A percentile compares a stretch with the other conserved stretches of the same genome.
These are phyloP conservation scores for Acacia crassicarpa DNA, from an alignment of 306 rosid genomes.

Conservation along the genomic window DNA sequence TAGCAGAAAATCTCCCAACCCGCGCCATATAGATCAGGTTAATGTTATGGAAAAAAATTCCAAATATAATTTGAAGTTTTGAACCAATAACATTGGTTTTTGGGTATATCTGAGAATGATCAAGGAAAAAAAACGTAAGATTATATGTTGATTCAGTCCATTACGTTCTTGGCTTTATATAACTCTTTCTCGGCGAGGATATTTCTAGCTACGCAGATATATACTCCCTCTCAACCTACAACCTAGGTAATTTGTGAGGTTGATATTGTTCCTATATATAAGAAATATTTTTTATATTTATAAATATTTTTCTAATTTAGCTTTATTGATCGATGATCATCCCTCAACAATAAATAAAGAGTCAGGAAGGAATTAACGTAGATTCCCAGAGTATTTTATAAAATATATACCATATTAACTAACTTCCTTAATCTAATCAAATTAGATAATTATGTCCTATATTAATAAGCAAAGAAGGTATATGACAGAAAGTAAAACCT, in stretches of 20 bases:
- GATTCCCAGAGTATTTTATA: accelerated
- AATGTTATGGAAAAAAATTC: neutral
- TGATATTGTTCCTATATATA: too few relatives aligned
- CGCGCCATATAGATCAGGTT: neutral
- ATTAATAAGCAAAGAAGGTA: too few relatives aligned
- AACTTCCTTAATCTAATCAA: too few relatives aligned
- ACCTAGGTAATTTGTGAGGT: too few relatives aligned
- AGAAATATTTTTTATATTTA: too few relatives aligned
- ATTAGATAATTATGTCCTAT: too few relatives aligned
- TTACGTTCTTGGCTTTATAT: neutral
- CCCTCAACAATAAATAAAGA: too few relatives aligned
- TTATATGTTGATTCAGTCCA: neutral
- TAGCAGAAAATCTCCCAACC: neutral
- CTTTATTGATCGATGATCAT: too few relatives aligned
- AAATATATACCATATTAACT: too few relatives aligned
- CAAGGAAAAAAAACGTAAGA: neutral
- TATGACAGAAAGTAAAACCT: neutral
- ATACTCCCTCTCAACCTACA: too few relatives aligned
- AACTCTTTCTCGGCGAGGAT: neutral
- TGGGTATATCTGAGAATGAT: too few relatives aligned
- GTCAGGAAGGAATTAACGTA: accelerated
- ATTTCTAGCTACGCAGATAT: neutral
- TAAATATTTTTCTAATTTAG: too few relatives aligned
- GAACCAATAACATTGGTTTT: neutral
- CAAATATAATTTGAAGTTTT: neutral